phyloP scores from a whole-genome alignment of 805 yeast species.

The Priceomyces fermenticarens region DNA sequence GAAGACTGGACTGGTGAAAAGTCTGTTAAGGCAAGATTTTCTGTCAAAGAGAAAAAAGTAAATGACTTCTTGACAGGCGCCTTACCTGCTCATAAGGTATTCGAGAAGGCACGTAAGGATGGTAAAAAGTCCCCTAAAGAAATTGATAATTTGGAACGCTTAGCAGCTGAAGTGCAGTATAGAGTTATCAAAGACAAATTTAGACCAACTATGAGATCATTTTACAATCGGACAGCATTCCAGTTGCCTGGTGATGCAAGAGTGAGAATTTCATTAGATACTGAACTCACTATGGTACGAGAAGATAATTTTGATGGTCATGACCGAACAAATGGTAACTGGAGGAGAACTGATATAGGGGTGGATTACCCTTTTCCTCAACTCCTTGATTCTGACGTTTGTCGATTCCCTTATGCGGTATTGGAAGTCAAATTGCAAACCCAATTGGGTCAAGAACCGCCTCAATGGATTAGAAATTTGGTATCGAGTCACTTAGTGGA shows the following conservation, averaged over 20 bases:
- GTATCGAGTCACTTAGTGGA: conserved; percentile 92
- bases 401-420: conserved; percentile 96
- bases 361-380: conserved; percentile 94
- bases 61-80: conserved; percentile 81
- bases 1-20: conserved; percentile 99
- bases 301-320: conserved; percentile 95
- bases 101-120: conserved; percentile 88
- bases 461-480: conserved; percentile 93
- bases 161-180: conserved; percentile 92
- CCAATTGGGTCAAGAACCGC: conserved; percentile 98
- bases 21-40: conserved; percentile 96
- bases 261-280: conserved; percentile 96
- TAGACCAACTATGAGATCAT: conserved; percentile 93
- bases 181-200: conserved; percentile 76
- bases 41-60: conserved; percentile 85
- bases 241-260: conserved; percentile 99
- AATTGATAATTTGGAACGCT: conserved; percentile 85
- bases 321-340: conserved; percentile 86
- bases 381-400: conserved; percentile 78
- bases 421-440: conserved; percentile 96
- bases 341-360: conserved; percentile 99
- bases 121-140: conserved; percentile 86
- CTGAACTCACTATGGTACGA: conserved; percentile 95
- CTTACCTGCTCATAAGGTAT: conserved; percentile 83
- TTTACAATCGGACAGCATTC: conserved; percentile 97